Base-by-base conservation (phyloP, 2,329 filamentous ascomycete genomes). In the Elsinoe fawcettii region DNA sequence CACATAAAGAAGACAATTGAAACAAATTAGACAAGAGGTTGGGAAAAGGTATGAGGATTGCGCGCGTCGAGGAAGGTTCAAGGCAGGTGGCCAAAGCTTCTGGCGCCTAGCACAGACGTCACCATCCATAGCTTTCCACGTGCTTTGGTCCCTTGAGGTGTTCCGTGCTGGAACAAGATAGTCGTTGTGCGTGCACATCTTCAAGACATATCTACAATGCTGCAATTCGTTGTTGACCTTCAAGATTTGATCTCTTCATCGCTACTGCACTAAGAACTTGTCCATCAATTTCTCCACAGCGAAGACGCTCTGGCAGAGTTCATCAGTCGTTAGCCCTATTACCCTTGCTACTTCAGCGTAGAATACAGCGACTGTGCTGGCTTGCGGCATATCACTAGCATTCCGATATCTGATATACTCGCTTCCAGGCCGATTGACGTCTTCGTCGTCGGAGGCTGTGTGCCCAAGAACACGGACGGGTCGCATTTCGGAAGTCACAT, bases 371-470 rank as follows among this genome's bases (percentile, higher is more conserved):
- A 12, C 32, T 5, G 32, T 37, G 14, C 34, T 34, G 18, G 37
- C 32, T n/a, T n/a, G 20, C 20, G 30, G 49, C 25, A 84, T 66
- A 25, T 80, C 76, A 1, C 74, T 69, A 57, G 72, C 72, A 30
- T 67, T 70, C 54, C 73, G 74, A 66, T 78, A 82, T 6, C 73
- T 69, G 36, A 67, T 69, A 63, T 84, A 84, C 37, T 66, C 66
- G 51, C 73, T 73, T 16, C 81, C 81, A 2, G 78, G 76, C 30
- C 78, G 71, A 60, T 63, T 68, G 25, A 74, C 60, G 30, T 61
- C 59, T 47, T 60, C 64, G 12, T 60, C 64, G 12, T 62, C 60
- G 14, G 59, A 63, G 4, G 73, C 66, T 8, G 69, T 63, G 23
- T 72, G 69, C 32, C 68, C 60, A n/a, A 75, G 67, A 20, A 72